Percentiles rank a stretch among this genome's conserved stretches.
Conservation (phyloP, 2,329 filamentous ascomycete genomes). For the Spiromastix sp. region DNA sequence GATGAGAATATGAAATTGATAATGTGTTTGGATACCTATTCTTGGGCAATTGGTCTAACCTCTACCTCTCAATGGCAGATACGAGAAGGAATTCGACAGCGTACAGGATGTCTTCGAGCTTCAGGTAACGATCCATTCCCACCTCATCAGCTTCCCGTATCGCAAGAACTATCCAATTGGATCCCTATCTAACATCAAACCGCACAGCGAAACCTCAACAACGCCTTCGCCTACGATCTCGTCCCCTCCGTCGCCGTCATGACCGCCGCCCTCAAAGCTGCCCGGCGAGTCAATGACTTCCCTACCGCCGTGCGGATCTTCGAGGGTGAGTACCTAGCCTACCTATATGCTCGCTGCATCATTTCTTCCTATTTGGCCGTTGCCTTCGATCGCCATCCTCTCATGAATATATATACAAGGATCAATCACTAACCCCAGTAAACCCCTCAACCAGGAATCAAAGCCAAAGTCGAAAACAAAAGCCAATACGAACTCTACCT, state of each 20-base stretch:
- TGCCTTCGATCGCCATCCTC: neutral
- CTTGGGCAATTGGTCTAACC: conserved; percentile 25
- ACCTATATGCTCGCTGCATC: too few relatives aligned
- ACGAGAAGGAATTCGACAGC: conserved; percentile 96
- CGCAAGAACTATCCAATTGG: conserved; percentile 10
- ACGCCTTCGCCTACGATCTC: conserved; percentile 99
- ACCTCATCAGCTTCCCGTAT: conserved; percentile 13
- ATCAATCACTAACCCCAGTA: neutral
- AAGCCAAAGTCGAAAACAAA: conserved; percentile 98
- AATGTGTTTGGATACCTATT: neutral
- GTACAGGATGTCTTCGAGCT: conserved; percentile 99
- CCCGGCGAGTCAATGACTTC: conserved; percentile 94
- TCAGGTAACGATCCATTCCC: conserved; percentile 52
- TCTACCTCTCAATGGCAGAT: conserved; percentile 48
- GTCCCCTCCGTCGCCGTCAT: conserved; percentile 89
- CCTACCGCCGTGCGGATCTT: conserved; percentile 97
- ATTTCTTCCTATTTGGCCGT: conserved; percentile 4
- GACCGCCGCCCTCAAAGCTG: conserved; percentile 82
- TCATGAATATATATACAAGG: neutral
- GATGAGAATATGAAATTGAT: too few relatives aligned
- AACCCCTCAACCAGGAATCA: conserved; percentile 59
- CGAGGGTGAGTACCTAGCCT: conserved; percentile 59
- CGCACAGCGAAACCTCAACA: conserved; percentile 83
- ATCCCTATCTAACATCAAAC: conserved; percentile 1
- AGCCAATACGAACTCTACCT: conserved; percentile 95